These are phyloP conservation scores for Saccharomycopsis schoenii DNA, from an alignment of 805 yeast genomes.

Conservation along the genomic window DNA sequence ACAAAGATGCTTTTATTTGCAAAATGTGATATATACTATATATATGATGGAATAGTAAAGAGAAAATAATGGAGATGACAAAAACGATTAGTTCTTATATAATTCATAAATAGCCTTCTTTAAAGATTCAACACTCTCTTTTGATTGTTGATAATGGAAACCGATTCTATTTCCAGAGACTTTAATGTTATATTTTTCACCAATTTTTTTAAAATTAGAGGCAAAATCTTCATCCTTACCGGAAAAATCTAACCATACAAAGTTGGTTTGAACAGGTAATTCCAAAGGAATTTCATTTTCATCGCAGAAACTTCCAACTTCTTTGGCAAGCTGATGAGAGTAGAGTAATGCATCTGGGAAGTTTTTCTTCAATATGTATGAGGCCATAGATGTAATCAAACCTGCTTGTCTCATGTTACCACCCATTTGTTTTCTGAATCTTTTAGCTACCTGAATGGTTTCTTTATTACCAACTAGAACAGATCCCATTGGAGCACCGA, in stretches of 20 bases:
- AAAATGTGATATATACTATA: neutral
- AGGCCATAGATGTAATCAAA: conserved; percentile 69
- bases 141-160: conserved; percentile 61
- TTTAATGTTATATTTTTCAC: conserved; percentile 50
- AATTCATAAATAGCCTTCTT: conserved; percentile 36
- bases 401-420: conserved; percentile 93
- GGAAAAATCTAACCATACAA: conserved; percentile 62
- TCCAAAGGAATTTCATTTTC: conserved; percentile 47
- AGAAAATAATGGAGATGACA: neutral
- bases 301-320: conserved; percentile 43
- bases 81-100: neutral
- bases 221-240: conserved; percentile 22
- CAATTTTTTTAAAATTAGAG: conserved; percentile 42
- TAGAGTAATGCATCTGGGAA: conserved; percentile 41
- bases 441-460: conserved; percentile 62
- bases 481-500: conserved; percentile 93
- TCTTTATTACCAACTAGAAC: conserved; percentile 59
- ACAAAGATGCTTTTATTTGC: neutral
- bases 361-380: conserved; percentile 65
- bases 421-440: conserved; percentile 85
- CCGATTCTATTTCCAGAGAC: conserved; percentile 69
- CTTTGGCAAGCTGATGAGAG: conserved; percentile 42
- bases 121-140: conserved; percentile 44
- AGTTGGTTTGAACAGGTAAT: conserved; percentile 76
- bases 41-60: neutral